Evolutionary conservation across 2,329 filamentous ascomycete species (phyloP), one percentile per base, ranked within the genome.

Genomic region (Alternaria infectoria): DNA sequence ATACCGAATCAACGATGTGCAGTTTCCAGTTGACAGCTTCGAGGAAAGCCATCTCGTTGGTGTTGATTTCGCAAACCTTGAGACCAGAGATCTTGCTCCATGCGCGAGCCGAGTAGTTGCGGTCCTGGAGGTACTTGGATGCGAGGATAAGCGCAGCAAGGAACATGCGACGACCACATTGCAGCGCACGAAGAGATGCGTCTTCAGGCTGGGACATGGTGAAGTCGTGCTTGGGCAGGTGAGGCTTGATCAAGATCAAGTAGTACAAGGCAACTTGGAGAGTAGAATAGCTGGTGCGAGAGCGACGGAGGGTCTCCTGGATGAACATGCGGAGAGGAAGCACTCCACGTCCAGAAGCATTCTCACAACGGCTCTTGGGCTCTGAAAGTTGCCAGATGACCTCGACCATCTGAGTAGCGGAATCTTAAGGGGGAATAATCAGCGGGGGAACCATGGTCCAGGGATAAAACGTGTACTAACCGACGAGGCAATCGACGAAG

Each of bases 1-100:
- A 98, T 10, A 92, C 87, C 4, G 90, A 87, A 70, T 97, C 93
- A 1, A 93, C 91, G 67, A 99, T 95, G 80, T 99, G 96, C 28
- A 99, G 88, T 74, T 93, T 93, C 94, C 95, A 99, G 79, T 93
- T 90, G 66, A 99, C 93, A 49, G 94, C 92, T 65, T 91, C 83
- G 50, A 99, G 86, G 79, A 98, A 99, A 17, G 92, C 90, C 80
- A 96, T 91, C 83, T 99, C 96, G 79, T 98, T 98, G 76, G 93
- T 91, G 81, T 98, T 98, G 81, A 99, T 98, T 82, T 99, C 96
- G 60, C 88, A 85, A 4, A 93, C 94, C 78, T 92, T 93, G 61
- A 99, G 85, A n/a, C 96, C 96, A 17, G 96, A 98, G 72, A 99
- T 99, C 85, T 97, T 98, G 81, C 95, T 98, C 96, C 96, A 99